phyloP scores from a whole-genome alignment of 805 yeast species.

The Ogataea paraovalis region DNA sequence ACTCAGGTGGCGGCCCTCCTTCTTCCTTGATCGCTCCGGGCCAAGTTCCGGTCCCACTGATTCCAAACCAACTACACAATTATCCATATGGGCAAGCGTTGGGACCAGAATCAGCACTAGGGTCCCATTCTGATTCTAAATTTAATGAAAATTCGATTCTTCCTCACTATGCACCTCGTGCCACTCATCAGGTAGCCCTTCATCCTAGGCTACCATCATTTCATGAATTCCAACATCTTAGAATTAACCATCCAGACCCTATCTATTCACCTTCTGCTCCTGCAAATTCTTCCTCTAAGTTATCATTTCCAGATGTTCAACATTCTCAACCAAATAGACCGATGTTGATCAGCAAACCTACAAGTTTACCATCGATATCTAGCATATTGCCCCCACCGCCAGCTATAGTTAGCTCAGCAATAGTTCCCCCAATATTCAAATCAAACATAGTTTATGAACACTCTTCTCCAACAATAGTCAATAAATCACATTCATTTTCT shows the following conservation, averaged over 20 bases:
- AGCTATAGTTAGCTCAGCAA: background rate
- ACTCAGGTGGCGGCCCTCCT: background rate
- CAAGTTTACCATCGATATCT: background rate
- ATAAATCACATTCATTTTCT: background rate
- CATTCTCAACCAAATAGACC: background rate
- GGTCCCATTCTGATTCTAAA: no score
- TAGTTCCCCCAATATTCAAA: background rate
- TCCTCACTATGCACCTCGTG: no score
- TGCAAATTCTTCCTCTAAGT: background rate
- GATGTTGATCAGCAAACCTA: background rate
- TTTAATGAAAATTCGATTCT: no score
- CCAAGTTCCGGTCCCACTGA: background rate
- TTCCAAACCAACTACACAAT: background rate
- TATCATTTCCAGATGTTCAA: background rate
- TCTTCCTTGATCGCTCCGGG: no score
- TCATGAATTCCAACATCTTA: background rate
- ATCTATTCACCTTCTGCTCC: background rate
- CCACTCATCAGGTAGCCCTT: background rate
- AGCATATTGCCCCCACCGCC: slow-evolving; percentile 1
- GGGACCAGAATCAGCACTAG: no score
- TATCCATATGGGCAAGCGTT: no score
- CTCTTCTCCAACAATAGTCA: background rate
- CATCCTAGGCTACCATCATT: background rate
- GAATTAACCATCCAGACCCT: background rate
- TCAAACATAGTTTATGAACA: background rate